Percentiles rank a stretch among this genome's conserved stretches.
Conservation (phyloP, 176 grass and related monocot species). For the Oryza coarctata region DNA sequence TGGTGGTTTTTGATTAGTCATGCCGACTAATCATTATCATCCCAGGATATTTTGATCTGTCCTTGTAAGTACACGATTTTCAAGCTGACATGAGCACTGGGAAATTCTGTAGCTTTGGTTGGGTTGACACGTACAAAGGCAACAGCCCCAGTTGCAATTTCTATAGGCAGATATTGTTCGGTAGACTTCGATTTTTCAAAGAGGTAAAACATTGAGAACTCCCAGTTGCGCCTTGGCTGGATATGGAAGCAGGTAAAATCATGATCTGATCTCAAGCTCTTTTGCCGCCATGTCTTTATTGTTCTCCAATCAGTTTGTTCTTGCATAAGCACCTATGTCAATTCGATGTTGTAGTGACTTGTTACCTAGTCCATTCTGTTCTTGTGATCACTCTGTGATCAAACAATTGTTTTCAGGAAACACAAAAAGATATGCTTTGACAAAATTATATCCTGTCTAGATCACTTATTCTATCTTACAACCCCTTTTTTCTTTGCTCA, state of each 20-base stretch:
- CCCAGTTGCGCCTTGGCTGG: neutral
- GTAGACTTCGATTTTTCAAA: conserved; percentile 15
- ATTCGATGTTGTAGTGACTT: neutral
- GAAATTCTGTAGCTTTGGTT: neutral
- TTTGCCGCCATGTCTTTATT: conserved; percentile 4
- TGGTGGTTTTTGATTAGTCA: conserved; percentile 26
- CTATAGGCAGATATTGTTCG: neutral
- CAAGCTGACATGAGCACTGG: neutral
- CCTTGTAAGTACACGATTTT: conserved; percentile 16
- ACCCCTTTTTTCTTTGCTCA: neutral
- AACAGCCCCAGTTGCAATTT: conserved; percentile 20
- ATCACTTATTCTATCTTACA: conserved; percentile 33
- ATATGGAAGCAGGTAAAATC: conserved; percentile 38
- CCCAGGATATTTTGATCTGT: conserved; percentile 26
- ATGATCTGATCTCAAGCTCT: conserved; percentile 2
- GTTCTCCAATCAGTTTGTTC: neutral
- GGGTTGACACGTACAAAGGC: conserved; percentile 2
- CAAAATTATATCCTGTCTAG: conserved; percentile 31
- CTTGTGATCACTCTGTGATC: neutral
- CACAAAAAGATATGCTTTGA: conserved; percentile 2
- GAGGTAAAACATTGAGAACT: neutral
- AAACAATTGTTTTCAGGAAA: neutral
- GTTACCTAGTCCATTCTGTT: neutral
- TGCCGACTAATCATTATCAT: conserved; percentile 24
- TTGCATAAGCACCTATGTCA: conserved; percentile 24